Percentiles rank a stretch among this genome's conserved stretches.
phyloP scores from a whole-genome alignment of 1,139 yeast species.

The Protomyces inouyei region DNA sequence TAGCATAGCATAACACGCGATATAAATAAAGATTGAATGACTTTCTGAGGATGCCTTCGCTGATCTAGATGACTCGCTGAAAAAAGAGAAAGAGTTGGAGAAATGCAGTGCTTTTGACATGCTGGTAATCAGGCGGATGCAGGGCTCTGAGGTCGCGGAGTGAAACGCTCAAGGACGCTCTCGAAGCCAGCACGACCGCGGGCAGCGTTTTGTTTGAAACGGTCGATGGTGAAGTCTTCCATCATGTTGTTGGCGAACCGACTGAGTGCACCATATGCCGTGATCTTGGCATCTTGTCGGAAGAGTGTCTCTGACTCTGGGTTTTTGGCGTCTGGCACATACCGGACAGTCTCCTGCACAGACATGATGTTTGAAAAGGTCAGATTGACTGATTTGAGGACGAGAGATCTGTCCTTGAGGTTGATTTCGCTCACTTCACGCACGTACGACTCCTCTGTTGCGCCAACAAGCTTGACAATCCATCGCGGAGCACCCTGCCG shows the following conservation, averaged over 20 bases:
- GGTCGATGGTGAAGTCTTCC: conserved; percentile 86
- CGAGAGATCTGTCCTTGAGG: conserved; percentile 56
- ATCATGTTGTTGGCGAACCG: conserved; percentile 64
- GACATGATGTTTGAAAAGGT: conserved; percentile 71
- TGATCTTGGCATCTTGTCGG: conserved; percentile 78
- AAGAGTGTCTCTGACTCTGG: conserved; percentile 56
- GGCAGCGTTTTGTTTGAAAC: conserved; percentile 82
- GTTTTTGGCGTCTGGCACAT: conserved; percentile 59
- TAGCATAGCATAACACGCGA: background rate
- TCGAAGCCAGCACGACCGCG: conserved; percentile 84
- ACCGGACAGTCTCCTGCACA: conserved; percentile 80
- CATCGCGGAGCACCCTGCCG: conserved; percentile 82
- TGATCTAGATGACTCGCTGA: background rate
- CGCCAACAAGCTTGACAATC: conserved; percentile 71
- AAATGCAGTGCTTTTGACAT: too few species aligned
- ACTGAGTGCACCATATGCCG: conserved; percentile 70
- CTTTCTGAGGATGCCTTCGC: background rate
- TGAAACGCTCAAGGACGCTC: conserved; percentile 49
- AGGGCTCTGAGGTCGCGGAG: background rate
- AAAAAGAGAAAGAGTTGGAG: too few species aligned
- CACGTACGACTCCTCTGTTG: conserved; percentile 68
- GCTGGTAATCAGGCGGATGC: too few species aligned
- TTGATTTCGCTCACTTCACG: conserved; percentile 88
- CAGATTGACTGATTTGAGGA: conserved; percentile 77
- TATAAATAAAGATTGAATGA: too few species aligned